A percentile compares a stretch with the other conserved stretches of the same genome.
phyloP scores from a whole-genome alignment of 208 protist genomes.

The Trypanosoma mega region DNA sequence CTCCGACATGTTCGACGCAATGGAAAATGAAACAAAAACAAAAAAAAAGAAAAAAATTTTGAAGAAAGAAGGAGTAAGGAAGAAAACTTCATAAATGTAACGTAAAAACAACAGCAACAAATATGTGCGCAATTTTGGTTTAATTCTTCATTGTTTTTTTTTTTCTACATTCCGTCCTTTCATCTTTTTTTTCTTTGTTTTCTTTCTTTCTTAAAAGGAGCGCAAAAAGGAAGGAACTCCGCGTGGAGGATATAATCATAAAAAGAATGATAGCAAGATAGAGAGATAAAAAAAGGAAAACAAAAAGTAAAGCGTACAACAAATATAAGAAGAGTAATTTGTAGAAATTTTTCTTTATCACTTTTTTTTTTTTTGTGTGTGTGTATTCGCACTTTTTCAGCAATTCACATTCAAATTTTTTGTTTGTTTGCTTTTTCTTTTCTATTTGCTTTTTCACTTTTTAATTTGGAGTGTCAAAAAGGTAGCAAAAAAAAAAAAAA shows the following conservation, averaged over 20 bases:
- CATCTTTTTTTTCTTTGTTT: no score
- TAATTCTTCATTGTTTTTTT: slow-evolving; percentile 2
- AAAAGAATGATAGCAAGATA: no score
- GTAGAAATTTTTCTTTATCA: slow-evolving; percentile 2
- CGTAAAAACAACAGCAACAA: slow-evolving; percentile 9
- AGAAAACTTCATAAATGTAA: not conserved
- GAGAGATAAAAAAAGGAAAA: no score
- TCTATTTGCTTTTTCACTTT: slow-evolving; percentile 12
- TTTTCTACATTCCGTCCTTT: no score
- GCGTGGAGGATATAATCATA: no score
- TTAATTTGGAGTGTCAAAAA: no score
- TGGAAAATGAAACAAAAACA: slow-evolving; percentile 14
- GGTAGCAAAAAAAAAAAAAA: no score
- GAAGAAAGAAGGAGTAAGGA: slow-evolving; percentile 8
- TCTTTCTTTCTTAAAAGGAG: no score
- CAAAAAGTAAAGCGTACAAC: no score
- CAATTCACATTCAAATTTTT: not conserved
- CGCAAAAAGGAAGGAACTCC: no score
- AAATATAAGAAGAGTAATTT: no score
- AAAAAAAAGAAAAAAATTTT: slow-evolving; percentile 2
- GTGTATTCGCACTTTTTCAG: not conserved
- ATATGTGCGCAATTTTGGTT: slow-evolving; percentile 15
- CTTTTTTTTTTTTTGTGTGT: slow-evolving; percentile 9
- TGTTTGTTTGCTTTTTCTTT: not conserved
- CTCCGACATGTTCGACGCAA: no score